phyloP scores from a whole-genome alignment of 805 yeast species.

The Zygoascus ofunaensis region DNA sequence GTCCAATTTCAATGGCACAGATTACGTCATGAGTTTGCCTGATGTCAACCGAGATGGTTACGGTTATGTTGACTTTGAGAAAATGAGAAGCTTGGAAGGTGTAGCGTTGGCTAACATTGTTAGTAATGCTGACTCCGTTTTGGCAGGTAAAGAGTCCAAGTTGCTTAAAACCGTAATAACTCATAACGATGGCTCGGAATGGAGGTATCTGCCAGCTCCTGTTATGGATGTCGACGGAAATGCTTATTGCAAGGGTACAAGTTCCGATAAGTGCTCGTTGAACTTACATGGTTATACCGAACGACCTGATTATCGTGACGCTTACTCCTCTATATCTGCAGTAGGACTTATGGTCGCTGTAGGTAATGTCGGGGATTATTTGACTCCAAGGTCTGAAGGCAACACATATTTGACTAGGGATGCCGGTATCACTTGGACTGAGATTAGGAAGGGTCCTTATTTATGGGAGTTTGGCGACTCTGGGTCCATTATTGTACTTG shows the following conservation, averaged over 20 bases:
- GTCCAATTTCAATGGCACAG: constrained; percentile 86
- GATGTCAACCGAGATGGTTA: constrained; percentile 61
- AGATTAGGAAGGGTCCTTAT: constrained; percentile 59
- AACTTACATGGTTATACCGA: constrained; percentile 89
- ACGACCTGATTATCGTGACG: constrained; percentile 71
- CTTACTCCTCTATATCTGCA: constrained; percentile 82
- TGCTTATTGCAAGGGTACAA: constrained; percentile 40
- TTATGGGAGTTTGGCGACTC: constrained; percentile 98
- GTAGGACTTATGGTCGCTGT: constrained; percentile 81
- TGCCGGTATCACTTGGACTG: constrained; percentile 86
- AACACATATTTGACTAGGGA: constrained; percentile 76
- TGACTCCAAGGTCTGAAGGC: constrained; percentile 40
- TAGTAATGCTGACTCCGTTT: constrained; percentile 35
- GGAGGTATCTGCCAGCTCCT: constrained; percentile 71
- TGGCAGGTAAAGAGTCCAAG: constrained; percentile 40
- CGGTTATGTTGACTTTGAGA: constrained; percentile 87
- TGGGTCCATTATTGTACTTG: constrained; percentile 76
- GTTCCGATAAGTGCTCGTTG: constrained; percentile 59
- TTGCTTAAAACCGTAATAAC: constrained; percentile 63
- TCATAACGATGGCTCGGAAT: constrained; percentile 84
- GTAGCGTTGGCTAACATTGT: constrained; percentile 68
- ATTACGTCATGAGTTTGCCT: constrained; percentile 58
- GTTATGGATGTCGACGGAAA: constrained; percentile 50
- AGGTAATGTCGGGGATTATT: constrained; percentile 76
- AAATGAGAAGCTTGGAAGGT: constrained; percentile 77